Base-by-base conservation (phyloP, 2,329 filamentous ascomycete genomes). In the Pseudocercospora macadamiae region DNA sequence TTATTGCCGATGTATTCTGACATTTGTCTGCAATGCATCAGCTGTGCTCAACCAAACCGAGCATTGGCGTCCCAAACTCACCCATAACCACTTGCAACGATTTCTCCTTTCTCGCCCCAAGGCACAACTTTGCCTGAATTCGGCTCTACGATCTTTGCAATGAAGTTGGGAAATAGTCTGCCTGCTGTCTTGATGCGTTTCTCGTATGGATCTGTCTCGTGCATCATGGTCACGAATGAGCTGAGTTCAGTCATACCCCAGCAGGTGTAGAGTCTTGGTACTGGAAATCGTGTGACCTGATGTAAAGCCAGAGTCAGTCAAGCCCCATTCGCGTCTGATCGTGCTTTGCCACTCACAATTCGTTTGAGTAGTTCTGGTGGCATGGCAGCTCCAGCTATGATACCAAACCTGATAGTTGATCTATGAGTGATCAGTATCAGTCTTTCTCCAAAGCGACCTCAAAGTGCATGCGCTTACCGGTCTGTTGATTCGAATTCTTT, bases 11-110 rank as follows among this genome's bases (percentile, higher is more conserved):
- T 82, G 68, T 85, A 85, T 19, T 82, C 83, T 44, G 77, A 82
- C 71, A 88, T 89, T 9, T 93, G 78, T 23, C 57, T 58, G 26
- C 3, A 39, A 9, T 8, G 32, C 2, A 18, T 57, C 36, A 57
- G 55, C 5, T n/a, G n/a, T n/a, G n/a, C n/a, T n/a, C 10, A 25
- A 25, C 14, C n/a, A n/a, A n/a, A n/a, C n/a, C n/a, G n/a, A n/a
- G 16, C n/a, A 19, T 52, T 19, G 12, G n/a, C 6, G 18, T 19
- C 10, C 48, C 39, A 23, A 6, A 37, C 49, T 26, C 39, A 58
- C 73, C 91, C 88, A 72, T 92, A 93, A 0, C 90, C 90, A 0
- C 87, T 83, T 42, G 92, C 89, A 71, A 89, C 91, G 19, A 93
- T 82, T 76, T 93, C 90, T 16, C 90, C 90, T 7, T 84, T 79